phyloP scores from a whole-genome alignment of 179 eudicot species.

The Silene coronaria region DNA sequence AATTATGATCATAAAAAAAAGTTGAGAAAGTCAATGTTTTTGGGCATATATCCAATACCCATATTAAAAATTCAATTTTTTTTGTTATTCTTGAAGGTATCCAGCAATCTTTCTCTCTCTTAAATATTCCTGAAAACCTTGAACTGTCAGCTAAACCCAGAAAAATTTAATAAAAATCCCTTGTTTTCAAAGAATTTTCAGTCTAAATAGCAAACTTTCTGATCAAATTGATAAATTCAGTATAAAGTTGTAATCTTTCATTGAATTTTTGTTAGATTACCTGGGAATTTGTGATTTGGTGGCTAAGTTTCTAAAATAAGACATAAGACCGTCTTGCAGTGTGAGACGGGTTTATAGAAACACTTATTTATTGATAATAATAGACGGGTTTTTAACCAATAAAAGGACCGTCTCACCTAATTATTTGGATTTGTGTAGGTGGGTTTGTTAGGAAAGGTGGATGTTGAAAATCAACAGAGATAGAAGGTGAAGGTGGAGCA shows the following conservation, averaged over 20 bases:
- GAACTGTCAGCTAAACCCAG: slow-evolving; percentile 6
- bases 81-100: neutral
- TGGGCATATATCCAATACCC: slow-evolving; percentile 17
- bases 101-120: slow-evolving; percentile 29
- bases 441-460: slow-evolving; percentile 21
- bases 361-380: neutral
- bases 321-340: neutral
- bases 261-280: neutral
- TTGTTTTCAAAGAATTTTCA: slow-evolving; percentile 5
- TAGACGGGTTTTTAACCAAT: neutral
- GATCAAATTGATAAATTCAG: slow-evolving; percentile 15
- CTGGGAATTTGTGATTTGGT: slow-evolving; percentile 21
- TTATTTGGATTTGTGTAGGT: slow-evolving; percentile 14
- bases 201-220: slow-evolving; percentile 11
- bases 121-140: slow-evolving; percentile 22
- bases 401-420: too few species aligned
- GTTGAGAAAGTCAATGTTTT: slow-evolving; percentile 39
- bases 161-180: neutral
- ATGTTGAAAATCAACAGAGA: slow-evolving; percentile 34
- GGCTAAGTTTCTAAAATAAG: slow-evolving; percentile 23
- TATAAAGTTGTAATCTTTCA: slow-evolving; percentile 9
- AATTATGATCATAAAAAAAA: slow-evolving; percentile 3
- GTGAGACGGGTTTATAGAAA: neutral
- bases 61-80: slow-evolving; percentile 15
- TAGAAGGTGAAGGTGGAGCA: slow-evolving; percentile 35